phyloP scores from a whole-genome alignment of 148 eudicot genomes.

The Vaccinium macrocarpon region DNA sequence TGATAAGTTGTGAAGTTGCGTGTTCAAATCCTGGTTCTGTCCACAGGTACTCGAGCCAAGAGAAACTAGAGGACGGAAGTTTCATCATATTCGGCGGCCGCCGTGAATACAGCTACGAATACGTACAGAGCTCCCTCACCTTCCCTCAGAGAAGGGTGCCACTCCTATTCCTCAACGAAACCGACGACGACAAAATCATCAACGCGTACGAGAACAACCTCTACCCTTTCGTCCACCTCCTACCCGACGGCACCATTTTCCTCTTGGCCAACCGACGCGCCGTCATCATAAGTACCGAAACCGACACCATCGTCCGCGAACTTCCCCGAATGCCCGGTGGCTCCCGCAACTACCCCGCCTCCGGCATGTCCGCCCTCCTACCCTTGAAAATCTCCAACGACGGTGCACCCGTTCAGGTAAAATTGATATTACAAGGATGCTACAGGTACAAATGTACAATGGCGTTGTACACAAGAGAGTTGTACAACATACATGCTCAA shows the following conservation, averaged over 20 bases:
- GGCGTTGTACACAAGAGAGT: too few relatives aligned
- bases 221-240: constrained; percentile 70
- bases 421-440: too few relatives aligned
- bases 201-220: constrained; percentile 61
- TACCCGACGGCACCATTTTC: constrained; percentile 77
- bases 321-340: constrained; percentile 69
- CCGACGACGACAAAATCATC: constrained; percentile 28
- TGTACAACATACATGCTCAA: too few relatives aligned
- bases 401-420: not conserved
- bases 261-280: constrained; percentile 61
- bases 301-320: constrained; percentile 32
- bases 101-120: constrained; percentile 49
- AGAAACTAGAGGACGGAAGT: constrained; percentile 45
- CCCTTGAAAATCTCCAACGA: constrained; percentile 39
- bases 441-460: too few relatives aligned
- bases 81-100: constrained; percentile 72
- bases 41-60: constrained; percentile 54
- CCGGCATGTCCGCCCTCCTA: constrained; percentile 60
- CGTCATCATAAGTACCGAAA: constrained; percentile 42
- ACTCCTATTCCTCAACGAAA: constrained; percentile 48
- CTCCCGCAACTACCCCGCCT: constrained; percentile 81
- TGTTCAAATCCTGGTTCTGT: too few relatives aligned
- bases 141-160: constrained; percentile 25
- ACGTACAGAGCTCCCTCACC: constrained; percentile 30
- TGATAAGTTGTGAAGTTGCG: too few relatives aligned